Conservation (phyloP, 2,329 filamentous ascomycete species). For the Sphaerulina musiva region DNA sequence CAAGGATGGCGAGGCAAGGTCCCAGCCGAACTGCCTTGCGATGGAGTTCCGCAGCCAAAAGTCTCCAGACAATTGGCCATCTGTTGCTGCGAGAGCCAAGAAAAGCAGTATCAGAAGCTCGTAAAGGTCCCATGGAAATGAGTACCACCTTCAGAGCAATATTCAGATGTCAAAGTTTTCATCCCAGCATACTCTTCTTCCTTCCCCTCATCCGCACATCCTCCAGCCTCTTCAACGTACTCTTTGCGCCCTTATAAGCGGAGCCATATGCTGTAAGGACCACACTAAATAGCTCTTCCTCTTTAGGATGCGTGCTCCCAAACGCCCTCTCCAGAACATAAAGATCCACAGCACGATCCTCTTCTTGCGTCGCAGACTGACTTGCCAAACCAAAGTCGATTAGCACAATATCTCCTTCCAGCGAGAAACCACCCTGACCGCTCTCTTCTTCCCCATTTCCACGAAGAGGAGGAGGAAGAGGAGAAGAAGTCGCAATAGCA, state of each 20-base stretch:
- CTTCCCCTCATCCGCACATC: slow-evolving; percentile 89
- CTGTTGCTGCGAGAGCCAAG: neutral
- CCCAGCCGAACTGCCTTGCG: too few relatives aligned
- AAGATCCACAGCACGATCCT: slow-evolving; percentile 90
- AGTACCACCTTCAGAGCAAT: slow-evolving; percentile 23
- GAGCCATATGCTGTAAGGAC: slow-evolving; percentile 68
- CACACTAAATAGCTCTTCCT: slow-evolving; percentile 74
- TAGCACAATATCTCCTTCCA: slow-evolving; percentile 71
- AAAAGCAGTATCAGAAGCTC: too few relatives aligned
- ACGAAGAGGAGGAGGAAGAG: too few relatives aligned
- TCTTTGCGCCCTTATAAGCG: slow-evolving; percentile 66
- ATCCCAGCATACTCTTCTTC: slow-evolving; percentile 96
- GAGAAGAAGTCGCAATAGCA: neutral
- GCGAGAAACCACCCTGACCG: slow-evolving; percentile 15
- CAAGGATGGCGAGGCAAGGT: too few relatives aligned
- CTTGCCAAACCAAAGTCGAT: slow-evolving; percentile 92
- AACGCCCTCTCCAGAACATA: slow-evolving; percentile 95
- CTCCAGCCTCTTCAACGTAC: slow-evolving; percentile 74
- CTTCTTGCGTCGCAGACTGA: slow-evolving; percentile 66
- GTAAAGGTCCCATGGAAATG: too few relatives aligned
- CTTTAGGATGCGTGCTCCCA: slow-evolving; percentile 84
- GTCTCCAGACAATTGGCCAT: neutral
- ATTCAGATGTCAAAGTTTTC: slow-evolving; percentile 20
- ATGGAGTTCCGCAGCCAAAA: too few relatives aligned
- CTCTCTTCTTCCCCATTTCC: slow-evolving; percentile 18